These are phyloP conservation scores for Streptanthus diversifolius DNA, from an alignment of 345 rosid genomes.

Conservation along the genomic window DNA sequence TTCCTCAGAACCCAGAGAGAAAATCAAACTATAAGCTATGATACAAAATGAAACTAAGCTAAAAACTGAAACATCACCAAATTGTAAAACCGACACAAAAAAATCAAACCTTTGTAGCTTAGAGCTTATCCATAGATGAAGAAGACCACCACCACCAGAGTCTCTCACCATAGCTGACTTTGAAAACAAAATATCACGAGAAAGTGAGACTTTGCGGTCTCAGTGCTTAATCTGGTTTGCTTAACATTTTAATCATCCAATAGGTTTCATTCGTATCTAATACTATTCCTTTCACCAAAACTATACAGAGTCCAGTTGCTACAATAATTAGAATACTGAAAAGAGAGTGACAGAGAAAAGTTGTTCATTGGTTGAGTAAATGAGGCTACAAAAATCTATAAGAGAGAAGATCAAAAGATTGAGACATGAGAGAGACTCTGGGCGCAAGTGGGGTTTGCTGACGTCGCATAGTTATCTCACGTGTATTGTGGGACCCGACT, in stretches of 20 bases:
- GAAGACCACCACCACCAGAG: conserved; percentile 23
- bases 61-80: background rate
- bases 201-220: background rate
- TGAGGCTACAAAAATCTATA: background rate
- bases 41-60: background rate
- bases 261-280: background rate
- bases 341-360: background rate
- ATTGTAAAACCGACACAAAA: background rate
- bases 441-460: background rate
- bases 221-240: conserved; percentile 18
- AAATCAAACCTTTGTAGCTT: conserved; percentile 33
- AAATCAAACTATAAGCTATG: background rate
- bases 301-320: background rate
- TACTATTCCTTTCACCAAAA: background rate
- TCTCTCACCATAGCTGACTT: conserved; percentile 20
- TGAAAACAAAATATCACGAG: background rate
- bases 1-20: conserved; percentile 17
- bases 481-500: background rate
- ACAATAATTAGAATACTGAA: background rate
- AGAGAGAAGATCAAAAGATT: conserved; percentile 23
- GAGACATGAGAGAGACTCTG: background rate
- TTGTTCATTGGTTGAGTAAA: conserved; percentile 4
- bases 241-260: conserved; percentile 7
- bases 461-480: background rate
- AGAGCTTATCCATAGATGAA: conserved; percentile 32